Evolutionary conservation across 1,284 basidiomycete species (phyloP).

Genomic region (Naganishia sp.): DNA sequence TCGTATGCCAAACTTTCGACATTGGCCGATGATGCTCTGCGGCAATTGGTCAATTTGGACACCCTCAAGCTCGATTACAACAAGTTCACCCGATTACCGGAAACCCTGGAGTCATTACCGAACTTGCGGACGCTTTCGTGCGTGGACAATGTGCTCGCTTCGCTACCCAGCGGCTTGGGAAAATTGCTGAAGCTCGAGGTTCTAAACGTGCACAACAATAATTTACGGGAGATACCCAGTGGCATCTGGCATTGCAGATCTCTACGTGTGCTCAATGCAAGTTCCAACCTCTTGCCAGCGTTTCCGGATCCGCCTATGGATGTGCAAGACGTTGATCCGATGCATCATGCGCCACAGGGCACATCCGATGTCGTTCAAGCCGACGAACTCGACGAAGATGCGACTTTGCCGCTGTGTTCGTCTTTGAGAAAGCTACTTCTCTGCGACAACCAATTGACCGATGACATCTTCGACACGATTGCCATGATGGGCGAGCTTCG

Average conservation of each 20-base stretch:
- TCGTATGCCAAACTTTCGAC: slow-evolving; percentile 87
- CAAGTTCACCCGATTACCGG: slow-evolving; percentile 79
- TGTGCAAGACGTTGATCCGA: slow-evolving; percentile 34
- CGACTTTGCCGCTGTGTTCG: slow-evolving; percentile 60
- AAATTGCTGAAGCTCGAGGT: slow-evolving; percentile 71
- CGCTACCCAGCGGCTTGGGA: slow-evolving; percentile 77
- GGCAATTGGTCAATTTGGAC: slow-evolving; percentile 71
- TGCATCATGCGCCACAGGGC: slow-evolving; percentile 3
- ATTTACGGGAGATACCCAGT: slow-evolving; percentile 72
- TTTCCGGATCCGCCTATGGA: slow-evolving; percentile 67
- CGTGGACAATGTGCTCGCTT: slow-evolving; percentile 83
- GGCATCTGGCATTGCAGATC: slow-evolving; percentile 82
- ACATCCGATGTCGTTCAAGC: background rate
- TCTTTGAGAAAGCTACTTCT: slow-evolving; percentile 78
- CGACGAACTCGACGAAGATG: background rate
- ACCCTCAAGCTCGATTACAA: slow-evolving; percentile 80
- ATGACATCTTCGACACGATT: slow-evolving; percentile 76
- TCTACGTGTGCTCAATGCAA: slow-evolving; percentile 76
- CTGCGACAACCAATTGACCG: slow-evolving; percentile 84
- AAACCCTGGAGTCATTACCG: slow-evolving; percentile 71
- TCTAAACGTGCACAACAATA: slow-evolving; percentile 91
- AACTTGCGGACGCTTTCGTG: slow-evolving; percentile 76
- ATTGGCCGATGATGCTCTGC: slow-evolving; percentile 71
- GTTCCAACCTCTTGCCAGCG: slow-evolving; percentile 78
- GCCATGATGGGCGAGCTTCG: slow-evolving; percentile 73